Evolutionary conservation across 495 filamentous ascomycete genomes (phyloP), one percentile per base, ranked within the genome.

Genomic region (Lepraria neglecta): DNA sequence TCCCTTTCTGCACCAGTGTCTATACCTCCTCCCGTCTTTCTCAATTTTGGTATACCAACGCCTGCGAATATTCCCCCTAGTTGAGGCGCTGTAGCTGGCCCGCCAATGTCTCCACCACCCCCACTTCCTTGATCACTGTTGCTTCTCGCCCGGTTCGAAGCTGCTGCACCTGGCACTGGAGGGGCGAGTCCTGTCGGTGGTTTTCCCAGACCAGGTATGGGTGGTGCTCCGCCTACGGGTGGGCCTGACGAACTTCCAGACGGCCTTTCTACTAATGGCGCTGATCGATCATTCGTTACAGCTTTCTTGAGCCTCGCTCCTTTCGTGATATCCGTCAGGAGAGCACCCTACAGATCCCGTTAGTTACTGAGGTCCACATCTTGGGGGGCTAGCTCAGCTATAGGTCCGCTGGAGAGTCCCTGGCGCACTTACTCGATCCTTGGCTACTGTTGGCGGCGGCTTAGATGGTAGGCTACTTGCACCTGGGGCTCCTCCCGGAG

Each of bases 211-310:
- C 83, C 84, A 42, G 94, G 92, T 58, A 96, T 80, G 55, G 94
- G 87, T 27, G 92, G 92, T 42, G 92, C 91, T 33, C 87, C 85
- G 59, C 78, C 82, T 51, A 88, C 70, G 15, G 83, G 74, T 60
- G 86, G 79, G 57, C 82, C 84, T 45, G 76, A 77, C 24, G 77
- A 80, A 14, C 78, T 80, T 58, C 80, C 82, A 63, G 81, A 77
- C 19, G 67, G 70, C 47, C 77, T 81, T 17, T 73, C 80, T 54
- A 97, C 72, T 58, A 80, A 62, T 2, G 94, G 94, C 17, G 90
- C 91, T 45, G 92, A 97, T 73, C 94, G 84, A 76, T 98, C 94
- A 73, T 98, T 97, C 61, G 91, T 95, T 31, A 91, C 88, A 12
- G 91, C 75, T 75, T 96, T 96, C 77, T 88, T 96, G 47, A 98